Evolutionary conservation across 139 green algal species (phyloP).

Genomic region (Picochlorum sp.): DNA sequence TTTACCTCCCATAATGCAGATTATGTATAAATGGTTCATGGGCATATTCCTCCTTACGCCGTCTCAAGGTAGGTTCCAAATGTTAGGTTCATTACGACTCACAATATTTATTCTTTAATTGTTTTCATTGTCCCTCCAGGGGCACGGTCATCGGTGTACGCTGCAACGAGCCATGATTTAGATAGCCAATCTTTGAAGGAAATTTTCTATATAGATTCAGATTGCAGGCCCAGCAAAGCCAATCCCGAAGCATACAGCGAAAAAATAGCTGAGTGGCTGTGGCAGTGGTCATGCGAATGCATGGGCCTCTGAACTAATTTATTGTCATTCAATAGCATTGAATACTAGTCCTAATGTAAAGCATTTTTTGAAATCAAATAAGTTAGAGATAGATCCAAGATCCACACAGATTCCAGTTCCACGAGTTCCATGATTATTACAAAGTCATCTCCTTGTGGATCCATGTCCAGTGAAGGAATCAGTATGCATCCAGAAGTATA

Average conservation of each 20-base stretch:
- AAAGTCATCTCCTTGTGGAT: too few species aligned
- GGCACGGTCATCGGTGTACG: constrained; percentile 35
- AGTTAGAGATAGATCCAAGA: too few species aligned
- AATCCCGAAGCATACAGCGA: constrained; percentile 20
- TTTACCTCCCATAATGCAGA: constrained; percentile 45
- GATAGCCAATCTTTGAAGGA: constrained; percentile 1
- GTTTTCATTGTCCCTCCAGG: constrained; percentile 10
- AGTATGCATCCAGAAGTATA: too few species aligned
- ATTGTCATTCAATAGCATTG: too few species aligned
- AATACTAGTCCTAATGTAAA: too few species aligned
- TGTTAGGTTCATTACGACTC: background rate
- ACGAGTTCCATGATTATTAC: too few species aligned
- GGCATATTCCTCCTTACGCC: constrained; percentile 51
- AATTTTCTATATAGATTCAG: constrained; percentile 49
- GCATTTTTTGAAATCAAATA: too few species aligned
- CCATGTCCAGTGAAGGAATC: too few species aligned
- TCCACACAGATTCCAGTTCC: too few species aligned
- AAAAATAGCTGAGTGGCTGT: constrained; percentile 39
- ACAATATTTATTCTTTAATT: background rate
- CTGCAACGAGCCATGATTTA: constrained; percentile 29
- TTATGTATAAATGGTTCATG: constrained; percentile 47
- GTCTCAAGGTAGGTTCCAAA: constrained; percentile 29
- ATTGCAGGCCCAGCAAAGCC: constrained; percentile 24
- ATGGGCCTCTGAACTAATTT: too few species aligned
- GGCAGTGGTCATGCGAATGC: constrained; percentile 46